Evolutionary conservation across 257 asterid species (phyloP), one percentile per base, ranked within the genome.

Genomic region (Capsicum baccatum): DNA sequence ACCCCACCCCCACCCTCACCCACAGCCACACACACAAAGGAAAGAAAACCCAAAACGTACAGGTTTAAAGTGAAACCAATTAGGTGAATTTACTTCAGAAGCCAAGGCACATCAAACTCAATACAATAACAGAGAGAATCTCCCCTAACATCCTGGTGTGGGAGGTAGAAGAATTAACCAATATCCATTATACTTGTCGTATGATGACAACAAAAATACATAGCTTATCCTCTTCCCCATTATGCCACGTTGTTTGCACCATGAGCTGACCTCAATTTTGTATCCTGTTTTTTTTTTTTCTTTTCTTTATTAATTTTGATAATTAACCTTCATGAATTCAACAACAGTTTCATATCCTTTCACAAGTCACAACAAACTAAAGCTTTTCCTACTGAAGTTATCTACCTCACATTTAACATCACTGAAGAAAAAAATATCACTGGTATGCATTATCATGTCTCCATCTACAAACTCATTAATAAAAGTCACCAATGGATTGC

Each of bases 251-350:
- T 48, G 19, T 50, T 78, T 54, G 81, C 64, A 78, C 64, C 64
- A 54, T 50, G 81, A 4, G 66, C 9, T 33, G 64, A 78, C 15
- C 50, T 78, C 33, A 78, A 9, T 14, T 54, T 16, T 0, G 6
- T 8, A 52, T 52, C 26, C 44, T 52, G 10, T 13, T 8, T 48
- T 35, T 11, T 47, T 71, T 12, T 47, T 68, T n/a, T 48, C 8
- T 5, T 70, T 44, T 70, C 17, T 12, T 76, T 76, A 7, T 3
- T 2, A 2, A 8, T 55, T 33, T 54, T 78, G 64, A 1, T 2
- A 54, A 6, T 54, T 78, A 54, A 78, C 6, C 33, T 37, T 78
- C 82, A 78, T 14, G 82, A 78, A 9, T 54, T 54, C 82, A 54
- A 9, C 82, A 33, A 8, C 33, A 13, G 10, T 78, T 26, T 5